A percentile compares a stretch with the other conserved stretches of the same genome.
Evolutionary conservation across 495 filamentous ascomycete genomes (phyloP).

Genomic region (Penicillium malachiteum): DNA sequence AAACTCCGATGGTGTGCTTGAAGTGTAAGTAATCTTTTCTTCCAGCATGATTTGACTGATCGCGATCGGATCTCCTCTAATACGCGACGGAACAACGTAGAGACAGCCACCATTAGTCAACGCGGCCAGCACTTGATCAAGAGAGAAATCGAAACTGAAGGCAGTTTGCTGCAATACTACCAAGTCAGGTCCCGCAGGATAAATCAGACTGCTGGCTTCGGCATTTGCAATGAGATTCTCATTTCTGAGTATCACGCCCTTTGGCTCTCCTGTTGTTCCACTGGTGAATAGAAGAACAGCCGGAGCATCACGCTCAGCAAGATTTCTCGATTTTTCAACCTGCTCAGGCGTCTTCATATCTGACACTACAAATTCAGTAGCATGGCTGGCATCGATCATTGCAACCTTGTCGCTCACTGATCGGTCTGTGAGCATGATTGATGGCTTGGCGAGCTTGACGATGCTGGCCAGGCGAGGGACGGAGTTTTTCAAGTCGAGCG

Average conservation of each 20-base stretch:
- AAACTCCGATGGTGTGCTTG: conserved; percentile 36
- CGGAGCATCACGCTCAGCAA: neutral
- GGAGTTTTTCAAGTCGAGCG: conserved; percentile 28
- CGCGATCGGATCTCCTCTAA: conserved; percentile 20
- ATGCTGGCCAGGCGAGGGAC: neutral
- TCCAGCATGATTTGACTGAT: conserved; percentile 25
- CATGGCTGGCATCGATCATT: neutral
- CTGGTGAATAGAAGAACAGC: neutral
- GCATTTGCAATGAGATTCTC: neutral
- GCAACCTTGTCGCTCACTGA: neutral
- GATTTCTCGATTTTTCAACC: neutral
- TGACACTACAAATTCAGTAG: neutral
- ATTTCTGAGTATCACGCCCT: neutral
- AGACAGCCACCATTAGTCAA: conserved; percentile 27
- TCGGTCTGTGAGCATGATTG: neutral
- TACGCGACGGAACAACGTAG: conserved; percentile 9
- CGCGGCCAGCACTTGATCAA: neutral
- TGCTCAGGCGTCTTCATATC: neutral
- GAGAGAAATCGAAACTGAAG: neutral
- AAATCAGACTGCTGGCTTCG: neutral
- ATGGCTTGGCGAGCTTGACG: neutral
- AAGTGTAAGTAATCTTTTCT: conserved; percentile 29
- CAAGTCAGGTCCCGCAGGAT: neutral
- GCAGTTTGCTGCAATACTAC: neutral
- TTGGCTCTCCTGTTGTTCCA: neutral